Percentiles rank a stretch among this genome's conserved stretches.
These are phyloP conservation scores for Glaciozyma martinii DNA, from an alignment of 768 basidiomycete species.

Conservation along the genomic window DNA sequence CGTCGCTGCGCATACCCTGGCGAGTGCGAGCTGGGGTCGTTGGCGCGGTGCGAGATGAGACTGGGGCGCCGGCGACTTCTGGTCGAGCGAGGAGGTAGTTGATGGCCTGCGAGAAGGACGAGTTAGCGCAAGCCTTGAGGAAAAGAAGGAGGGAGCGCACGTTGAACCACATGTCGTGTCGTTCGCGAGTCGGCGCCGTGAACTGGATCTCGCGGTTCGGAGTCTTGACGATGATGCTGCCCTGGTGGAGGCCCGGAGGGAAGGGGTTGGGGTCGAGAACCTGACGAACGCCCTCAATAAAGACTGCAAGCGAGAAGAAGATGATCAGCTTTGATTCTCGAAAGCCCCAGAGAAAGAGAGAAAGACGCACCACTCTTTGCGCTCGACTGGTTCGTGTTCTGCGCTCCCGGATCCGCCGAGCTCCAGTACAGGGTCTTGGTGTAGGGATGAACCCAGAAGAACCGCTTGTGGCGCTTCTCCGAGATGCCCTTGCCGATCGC, in stretches of 20 bases:
- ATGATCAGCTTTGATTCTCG: slow-evolving; percentile 3
- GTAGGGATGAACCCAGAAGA: slow-evolving; percentile 99
- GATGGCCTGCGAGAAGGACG: slow-evolving; percentile 55
- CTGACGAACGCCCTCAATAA: slow-evolving; percentile 75
- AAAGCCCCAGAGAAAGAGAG: slow-evolving; percentile 14
- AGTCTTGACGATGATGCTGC: slow-evolving; percentile 85
- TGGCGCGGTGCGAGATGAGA: not conserved
- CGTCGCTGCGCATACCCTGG: not conserved
- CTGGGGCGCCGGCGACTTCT: slow-evolving; percentile 31
- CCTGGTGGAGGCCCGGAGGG: slow-evolving; percentile 85
- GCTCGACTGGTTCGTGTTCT: slow-evolving; percentile 77
- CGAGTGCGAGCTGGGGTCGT: not conserved
- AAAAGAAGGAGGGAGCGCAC: slow-evolving; percentile 5
- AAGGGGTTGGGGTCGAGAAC: slow-evolving; percentile 94
- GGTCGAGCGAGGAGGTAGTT: slow-evolving; percentile 81
- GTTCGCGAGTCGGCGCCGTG: slow-evolving; percentile 88
- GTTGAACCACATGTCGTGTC: slow-evolving; percentile 91
- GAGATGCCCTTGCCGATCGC: slow-evolving; percentile 84
- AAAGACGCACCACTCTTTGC: slow-evolving; percentile 83
- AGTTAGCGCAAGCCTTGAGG: slow-evolving; percentile 1
- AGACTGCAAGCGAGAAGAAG: slow-evolving; percentile 20
- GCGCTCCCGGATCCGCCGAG: slow-evolving; percentile 78
- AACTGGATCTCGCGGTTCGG: slow-evolving; percentile 96
- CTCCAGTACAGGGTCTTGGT: slow-evolving; percentile 98
- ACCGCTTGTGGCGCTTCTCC: slow-evolving; percentile 79